Evolutionary conservation across 768 basidiomycete species (phyloP), one percentile per base, ranked within the genome.

Genomic region (Leucogyrophana mollusca): DNA sequence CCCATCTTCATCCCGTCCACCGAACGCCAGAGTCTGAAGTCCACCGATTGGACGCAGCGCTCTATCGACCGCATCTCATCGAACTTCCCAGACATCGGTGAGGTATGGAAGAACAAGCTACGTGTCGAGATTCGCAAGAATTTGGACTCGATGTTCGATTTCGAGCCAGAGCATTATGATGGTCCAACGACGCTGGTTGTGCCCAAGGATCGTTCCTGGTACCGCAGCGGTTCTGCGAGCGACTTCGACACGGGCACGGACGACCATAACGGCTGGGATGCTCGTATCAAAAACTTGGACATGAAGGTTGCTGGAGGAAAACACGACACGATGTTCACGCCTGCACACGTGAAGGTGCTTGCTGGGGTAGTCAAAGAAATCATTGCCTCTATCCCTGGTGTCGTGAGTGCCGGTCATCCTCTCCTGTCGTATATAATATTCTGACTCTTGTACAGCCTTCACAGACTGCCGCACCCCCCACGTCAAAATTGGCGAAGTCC

Each of bases 261-360:
- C 30, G 62, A 64, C 35, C 62, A 59, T 55, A 64, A 64, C 7
- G 62, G 62, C 13, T 64, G 62, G 62, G 58, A 62, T 34, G 51
- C 39, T 30, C 54, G 58, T 24, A 53, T 64, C 38, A 60, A 53
- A 27, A 55, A 60, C 17, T 16, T 62, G 27, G 59, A 53, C 44
- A 56, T 64, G 56, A 63, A 59, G 47, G 13, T 64, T 17, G 50
- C 62, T 2, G 49, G 53, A 4, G 62, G 62, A 13, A 14, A 54
- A 2, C 62, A 64, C n/a, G 62, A 64, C 47, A 61, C 62, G 2
- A 62, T 64, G 62, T 64, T 64, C 27, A 58, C 62, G 2, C 62
- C 62, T 41, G 60, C 62, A 17, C 56, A 64, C 18, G 62, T 64
- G 16, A 64, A 64, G 17, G 54, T 56, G 3, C 62, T 64, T 1